These are phyloP conservation scores for Strigomonas galati DNA, from an alignment of 208 protist species.

Conservation along the genomic window DNA sequence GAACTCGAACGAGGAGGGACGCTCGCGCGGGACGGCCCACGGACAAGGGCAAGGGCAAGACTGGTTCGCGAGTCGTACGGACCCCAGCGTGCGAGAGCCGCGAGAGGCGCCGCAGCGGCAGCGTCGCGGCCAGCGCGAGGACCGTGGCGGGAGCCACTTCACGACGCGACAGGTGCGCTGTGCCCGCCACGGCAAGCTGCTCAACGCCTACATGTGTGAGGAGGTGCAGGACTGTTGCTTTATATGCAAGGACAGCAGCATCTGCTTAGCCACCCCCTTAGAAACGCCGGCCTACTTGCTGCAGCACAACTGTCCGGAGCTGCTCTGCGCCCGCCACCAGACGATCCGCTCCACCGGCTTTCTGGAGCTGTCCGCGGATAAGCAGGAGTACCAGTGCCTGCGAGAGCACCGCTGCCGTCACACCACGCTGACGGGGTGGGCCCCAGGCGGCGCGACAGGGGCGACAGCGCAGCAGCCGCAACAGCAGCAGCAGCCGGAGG, in stretches of 20 bases:
- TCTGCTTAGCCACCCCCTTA: conserved; percentile 77
- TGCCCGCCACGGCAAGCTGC: conserved; percentile 76
- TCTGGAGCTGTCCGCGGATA: conserved; percentile 56
- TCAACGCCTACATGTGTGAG: conserved; percentile 44
- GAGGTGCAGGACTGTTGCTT: conserved; percentile 73
- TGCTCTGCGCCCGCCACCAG: conserved; percentile 77
- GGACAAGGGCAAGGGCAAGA: conserved; percentile 5
- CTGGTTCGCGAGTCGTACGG: not conserved
- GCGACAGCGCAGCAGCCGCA: conserved; percentile 5
- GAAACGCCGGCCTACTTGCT: conserved; percentile 48
- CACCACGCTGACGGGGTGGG: conserved; percentile 29
- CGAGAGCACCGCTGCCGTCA: conserved; percentile 62
- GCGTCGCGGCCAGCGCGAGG: conserved; percentile 1
- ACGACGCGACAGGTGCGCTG: conserved; percentile 69
- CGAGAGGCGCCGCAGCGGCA: not conserved
- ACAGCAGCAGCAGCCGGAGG: conserved; percentile 5
- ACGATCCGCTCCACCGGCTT: conserved; percentile 71
- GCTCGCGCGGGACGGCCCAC: not conserved
- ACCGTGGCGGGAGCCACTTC: conserved; percentile 20
- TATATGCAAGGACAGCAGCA: conserved; percentile 63
- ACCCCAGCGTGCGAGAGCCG: not conserved
- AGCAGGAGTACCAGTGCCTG: conserved; percentile 67
- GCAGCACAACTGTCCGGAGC: conserved; percentile 43
- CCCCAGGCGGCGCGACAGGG: conserved; percentile 14
- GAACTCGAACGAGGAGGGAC: conserved; percentile 6